These are phyloP conservation scores for Rosa persica DNA, from an alignment of 306 rosid genomes.

Conservation along the genomic window DNA sequence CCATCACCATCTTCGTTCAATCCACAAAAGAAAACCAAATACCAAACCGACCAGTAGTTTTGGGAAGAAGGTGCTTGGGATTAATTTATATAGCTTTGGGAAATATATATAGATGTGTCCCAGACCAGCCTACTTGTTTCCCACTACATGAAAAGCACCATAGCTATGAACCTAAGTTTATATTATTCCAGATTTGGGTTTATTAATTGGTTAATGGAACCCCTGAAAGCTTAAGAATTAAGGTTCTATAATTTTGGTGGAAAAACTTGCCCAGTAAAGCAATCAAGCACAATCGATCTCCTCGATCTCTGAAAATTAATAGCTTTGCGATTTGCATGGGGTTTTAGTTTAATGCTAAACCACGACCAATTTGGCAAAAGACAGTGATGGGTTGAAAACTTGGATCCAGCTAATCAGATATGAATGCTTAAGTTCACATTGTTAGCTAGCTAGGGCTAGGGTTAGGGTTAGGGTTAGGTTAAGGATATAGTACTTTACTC, in stretches of 20 bases:
- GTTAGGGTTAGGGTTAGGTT: background rate
- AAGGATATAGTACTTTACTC: background rate
- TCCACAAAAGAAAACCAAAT: constrained; percentile 8
- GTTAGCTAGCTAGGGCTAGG: background rate
- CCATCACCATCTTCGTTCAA: background rate
- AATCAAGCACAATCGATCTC: background rate
- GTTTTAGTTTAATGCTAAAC: background rate
- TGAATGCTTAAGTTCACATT: background rate
- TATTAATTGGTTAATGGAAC: background rate
- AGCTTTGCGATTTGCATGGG: background rate
- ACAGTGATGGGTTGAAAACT: background rate
- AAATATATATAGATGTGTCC: background rate
- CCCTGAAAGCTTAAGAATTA: background rate
- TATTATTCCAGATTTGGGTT: background rate
- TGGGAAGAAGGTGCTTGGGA: background rate
- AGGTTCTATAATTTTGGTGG: background rate
- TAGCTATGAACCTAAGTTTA: background rate
- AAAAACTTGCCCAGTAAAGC: background rate
- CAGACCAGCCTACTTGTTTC: background rate
- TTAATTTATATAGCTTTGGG: background rate
- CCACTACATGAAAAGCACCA: background rate
- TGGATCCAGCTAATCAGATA: background rate
- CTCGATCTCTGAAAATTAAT: background rate
- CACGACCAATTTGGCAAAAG: background rate
- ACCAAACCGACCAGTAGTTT: background rate